Percentiles rank a stretch among this genome's conserved stretches.
Evolutionary conservation across 2,329 filamentous ascomycete genomes (phyloP).

Genomic region (Colletotrichum karsti): DNA sequence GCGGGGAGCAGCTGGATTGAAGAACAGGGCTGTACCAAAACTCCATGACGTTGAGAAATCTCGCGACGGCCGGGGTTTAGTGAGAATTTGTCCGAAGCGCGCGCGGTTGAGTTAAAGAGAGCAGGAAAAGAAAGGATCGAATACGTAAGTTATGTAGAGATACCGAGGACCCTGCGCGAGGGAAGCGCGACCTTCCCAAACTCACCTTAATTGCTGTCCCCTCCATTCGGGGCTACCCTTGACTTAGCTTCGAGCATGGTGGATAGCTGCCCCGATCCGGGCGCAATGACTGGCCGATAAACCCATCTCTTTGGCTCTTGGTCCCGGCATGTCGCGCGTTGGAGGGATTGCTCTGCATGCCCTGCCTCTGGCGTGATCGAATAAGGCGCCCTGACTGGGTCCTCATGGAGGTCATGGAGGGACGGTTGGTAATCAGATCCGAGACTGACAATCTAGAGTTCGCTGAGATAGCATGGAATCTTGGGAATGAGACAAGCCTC

Average conservation of each 20-base stretch:
- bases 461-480: background rate
- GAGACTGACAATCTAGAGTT: background rate
- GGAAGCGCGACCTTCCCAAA: constrained; percentile 22
- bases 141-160: constrained; percentile 28
- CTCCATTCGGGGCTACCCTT: constrained; percentile 27
- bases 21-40: background rate
- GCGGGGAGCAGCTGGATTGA: constrained; percentile 1
- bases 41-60: constrained; percentile 27
- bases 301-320: constrained; percentile 9
- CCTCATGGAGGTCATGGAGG: background rate
- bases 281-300: constrained; percentile 22
- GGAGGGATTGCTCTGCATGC: constrained; percentile 24
- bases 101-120: constrained; percentile 20
- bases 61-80: background rate
- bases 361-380: constrained; percentile 31
- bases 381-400: constrained; percentile 12
- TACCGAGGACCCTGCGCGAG: constrained; percentile 26
- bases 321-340: constrained; percentile 24
- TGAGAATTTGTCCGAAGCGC: constrained; percentile 18
- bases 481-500: background rate
- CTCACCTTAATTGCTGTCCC: constrained; percentile 25
- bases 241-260: constrained; percentile 23
- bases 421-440: constrained; percentile 28
- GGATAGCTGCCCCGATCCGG: constrained; percentile 22
- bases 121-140: constrained; percentile 16